These are phyloP conservation scores for Cunninghamia lanceolata DNA, from an alignment of 75 land plant genomes.

Conservation along the genomic window DNA sequence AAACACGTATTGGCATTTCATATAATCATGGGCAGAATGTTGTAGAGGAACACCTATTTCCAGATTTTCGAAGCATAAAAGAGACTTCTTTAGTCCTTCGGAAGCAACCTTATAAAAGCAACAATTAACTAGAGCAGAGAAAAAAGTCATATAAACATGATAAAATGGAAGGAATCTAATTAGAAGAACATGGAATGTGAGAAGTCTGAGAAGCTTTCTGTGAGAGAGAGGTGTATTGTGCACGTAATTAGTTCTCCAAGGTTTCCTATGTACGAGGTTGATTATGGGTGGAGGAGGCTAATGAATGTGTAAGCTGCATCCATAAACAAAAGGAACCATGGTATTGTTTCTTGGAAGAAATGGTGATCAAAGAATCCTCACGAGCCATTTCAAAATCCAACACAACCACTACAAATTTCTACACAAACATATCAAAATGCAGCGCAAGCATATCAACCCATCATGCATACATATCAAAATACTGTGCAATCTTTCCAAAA, in stretches of 20 bases:
- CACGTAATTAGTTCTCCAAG: slow-evolving; percentile 38
- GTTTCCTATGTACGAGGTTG: slow-evolving; percentile 27
- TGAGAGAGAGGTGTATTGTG: background rate
- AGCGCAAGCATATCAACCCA: no score
- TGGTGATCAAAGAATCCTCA: no score
- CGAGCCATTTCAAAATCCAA: no score
- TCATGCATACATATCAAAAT: no score
- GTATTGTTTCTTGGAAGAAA: slow-evolving; percentile 23
- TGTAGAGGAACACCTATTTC: slow-evolving; percentile 8
- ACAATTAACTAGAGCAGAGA: slow-evolving; percentile 16
- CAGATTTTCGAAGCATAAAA: background rate
- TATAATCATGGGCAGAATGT: slow-evolving; percentile 48
- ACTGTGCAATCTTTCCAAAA: no score
- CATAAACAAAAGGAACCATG: slow-evolving; percentile 17
- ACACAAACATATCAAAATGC: no score
- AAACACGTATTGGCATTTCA: slow-evolving; percentile 32
- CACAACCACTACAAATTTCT: no score
- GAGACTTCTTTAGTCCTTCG: slow-evolving; percentile 9
- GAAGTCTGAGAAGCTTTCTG: background rate
- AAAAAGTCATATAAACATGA: slow-evolving; percentile 7
- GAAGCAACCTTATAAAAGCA: background rate
- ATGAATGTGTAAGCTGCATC: slow-evolving; percentile 22
- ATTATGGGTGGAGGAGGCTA: slow-evolving; percentile 49
- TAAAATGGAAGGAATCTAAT: slow-evolving; percentile 7
- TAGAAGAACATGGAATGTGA: background rate